Evolutionary conservation across 768 basidiomycete genomes (phyloP).

Genomic region (Boletus subparvulus): DNA sequence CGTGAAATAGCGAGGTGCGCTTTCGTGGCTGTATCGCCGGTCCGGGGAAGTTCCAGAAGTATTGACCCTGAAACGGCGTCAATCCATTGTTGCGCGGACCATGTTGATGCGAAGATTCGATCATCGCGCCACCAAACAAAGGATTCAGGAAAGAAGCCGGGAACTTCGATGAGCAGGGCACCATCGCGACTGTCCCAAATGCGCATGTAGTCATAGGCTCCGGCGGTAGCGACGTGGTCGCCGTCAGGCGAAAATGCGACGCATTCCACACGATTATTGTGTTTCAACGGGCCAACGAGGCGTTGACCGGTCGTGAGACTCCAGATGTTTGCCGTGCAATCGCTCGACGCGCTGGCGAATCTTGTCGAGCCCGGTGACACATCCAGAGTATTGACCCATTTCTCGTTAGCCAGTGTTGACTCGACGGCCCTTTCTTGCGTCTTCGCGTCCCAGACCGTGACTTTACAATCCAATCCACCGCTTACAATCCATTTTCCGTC

Average conservation of each 20-base stretch:
- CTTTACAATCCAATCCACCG: conserved; percentile 9
- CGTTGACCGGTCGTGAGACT: conserved; percentile 9
- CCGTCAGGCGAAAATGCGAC: conserved; percentile 18
- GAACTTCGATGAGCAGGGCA: background rate
- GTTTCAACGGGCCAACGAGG: conserved; percentile 15
- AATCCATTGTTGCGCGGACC: conserved; percentile 12
- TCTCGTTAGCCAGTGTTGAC: background rate
- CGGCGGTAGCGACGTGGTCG: conserved; percentile 11
- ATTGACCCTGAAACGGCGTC: conserved; percentile 6
- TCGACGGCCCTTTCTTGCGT: background rate
- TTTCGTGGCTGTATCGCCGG: background rate
- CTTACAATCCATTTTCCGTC: conserved; percentile 18
- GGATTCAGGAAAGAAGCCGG: conserved; percentile 10
- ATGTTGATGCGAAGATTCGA: conserved; percentile 11
- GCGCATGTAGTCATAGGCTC: conserved; percentile 5
- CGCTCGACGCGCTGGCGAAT: conserved; percentile 12
- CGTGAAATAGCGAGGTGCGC: conserved; percentile 12
- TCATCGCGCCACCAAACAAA: conserved; percentile 18
- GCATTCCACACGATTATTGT: conserved; percentile 8
- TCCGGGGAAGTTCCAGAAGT: conserved; percentile 10
- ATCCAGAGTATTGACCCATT: conserved; percentile 10
- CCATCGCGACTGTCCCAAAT: conserved; percentile 15
- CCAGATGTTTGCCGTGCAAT: conserved; percentile 7
- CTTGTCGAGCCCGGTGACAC: conserved; percentile 17
- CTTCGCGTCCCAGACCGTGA: conserved; percentile 13